Base-by-base conservation (phyloP, 2,329 filamentous ascomycete species). In the Pseudopyrenochaeta lycopersici region DNA sequence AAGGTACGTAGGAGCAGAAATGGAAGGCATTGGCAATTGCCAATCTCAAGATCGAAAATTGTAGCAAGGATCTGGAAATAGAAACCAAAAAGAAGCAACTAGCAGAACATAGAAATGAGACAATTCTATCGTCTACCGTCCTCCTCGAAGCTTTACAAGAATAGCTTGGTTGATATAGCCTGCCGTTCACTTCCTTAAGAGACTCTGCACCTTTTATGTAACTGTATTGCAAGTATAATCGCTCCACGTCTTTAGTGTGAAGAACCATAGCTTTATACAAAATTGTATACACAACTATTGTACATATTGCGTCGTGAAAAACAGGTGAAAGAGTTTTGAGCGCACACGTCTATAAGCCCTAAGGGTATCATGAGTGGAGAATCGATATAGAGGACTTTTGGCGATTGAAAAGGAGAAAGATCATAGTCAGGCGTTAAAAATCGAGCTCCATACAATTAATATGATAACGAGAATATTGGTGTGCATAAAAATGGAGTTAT, bases 281-380 rank as follows among this genome's bases (percentile, higher is more conserved):
- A 18, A 2, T 49, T 46, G 20, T 41, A 38, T 39, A 43, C 40
- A 39, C 18, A 21, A 20, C 17, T 41, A 38, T 39, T 17, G 11
- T 45, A 52, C 30, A 40, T 35, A 33, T 14, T 18, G 14, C 33
- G 44, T 33, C 18, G 15, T 14, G 7, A 33, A 51, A 21, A 10
- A 21, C 23, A 3, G 21, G 7, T 15, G 17, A 20, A 7, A 17
- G 18, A 7, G 18, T 32, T 14, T 12, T 32, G 41, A 15, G 29
- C 12, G 32, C 20, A 46, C 45, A 23, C 32, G 23, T 46, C 40
- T 58, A 49, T 44, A n/a, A 31, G 33, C 21, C 30, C n/a, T 17
- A 46, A 21, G 68, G 70, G 71, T 72, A 74, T 73, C 70, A 61
- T 68, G 70, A 72, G 68, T 66, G 71, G 67, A 71, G 68, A 63